phyloP scores from a whole-genome alignment of 78 protist species.

The Dictyostelium firmibasis region DNA sequence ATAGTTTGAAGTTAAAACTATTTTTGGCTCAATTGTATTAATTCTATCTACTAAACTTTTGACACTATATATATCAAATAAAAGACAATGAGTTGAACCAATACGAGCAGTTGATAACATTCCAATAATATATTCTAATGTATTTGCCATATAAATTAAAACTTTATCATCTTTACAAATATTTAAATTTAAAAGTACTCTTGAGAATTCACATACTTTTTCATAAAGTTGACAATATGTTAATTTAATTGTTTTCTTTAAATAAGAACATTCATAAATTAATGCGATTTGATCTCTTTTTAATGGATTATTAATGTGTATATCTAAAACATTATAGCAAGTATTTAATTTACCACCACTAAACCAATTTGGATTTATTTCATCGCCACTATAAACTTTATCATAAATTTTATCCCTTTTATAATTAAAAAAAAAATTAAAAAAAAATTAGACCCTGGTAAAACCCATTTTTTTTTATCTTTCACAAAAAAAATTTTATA shows the following conservation, averaged over 20 bases:
- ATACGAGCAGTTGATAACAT: conserved; percentile 96
- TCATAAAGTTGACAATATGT: no score
- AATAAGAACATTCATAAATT: conserved; percentile 9
- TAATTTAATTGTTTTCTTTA: no score
- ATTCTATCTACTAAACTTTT: neutral
- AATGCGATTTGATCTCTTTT: neutral
- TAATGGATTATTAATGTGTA: conserved; percentile 1
- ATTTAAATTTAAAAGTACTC: conserved; percentile 54
- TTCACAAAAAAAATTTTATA: no score
- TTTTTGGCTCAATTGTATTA: neutral
- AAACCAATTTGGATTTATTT: no score
- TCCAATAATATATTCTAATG: conserved; percentile 63
- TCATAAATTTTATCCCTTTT: no score
- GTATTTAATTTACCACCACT: no score
- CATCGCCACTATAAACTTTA: no score
- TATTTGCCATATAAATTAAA: conserved; percentile 91
- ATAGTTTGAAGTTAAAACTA: neutral
- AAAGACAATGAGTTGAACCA: conserved; percentile 87
- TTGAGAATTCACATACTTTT: conserved; percentile 14
- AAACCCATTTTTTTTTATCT: no score
- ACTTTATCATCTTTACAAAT: conserved; percentile 90
- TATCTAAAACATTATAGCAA: no score
- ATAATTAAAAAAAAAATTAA: no score
- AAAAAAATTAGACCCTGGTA: no score
- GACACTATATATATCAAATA: neutral